phyloP scores from a whole-genome alignment of 164 flowering plant species.

The Chimonanthus praecox region DNA sequence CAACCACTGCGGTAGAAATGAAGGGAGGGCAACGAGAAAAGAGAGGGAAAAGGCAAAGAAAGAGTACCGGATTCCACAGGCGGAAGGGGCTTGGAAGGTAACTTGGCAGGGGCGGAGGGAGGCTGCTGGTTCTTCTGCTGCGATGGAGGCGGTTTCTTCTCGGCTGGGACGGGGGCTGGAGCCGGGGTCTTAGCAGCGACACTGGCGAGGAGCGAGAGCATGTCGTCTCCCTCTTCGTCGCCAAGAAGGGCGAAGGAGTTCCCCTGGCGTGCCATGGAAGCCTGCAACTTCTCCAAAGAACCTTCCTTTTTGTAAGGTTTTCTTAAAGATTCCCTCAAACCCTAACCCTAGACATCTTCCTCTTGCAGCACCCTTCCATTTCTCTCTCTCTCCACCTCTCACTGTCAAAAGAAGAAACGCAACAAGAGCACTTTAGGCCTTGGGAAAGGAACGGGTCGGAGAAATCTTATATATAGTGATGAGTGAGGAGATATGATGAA shows the following conservation, averaged over 20 bases:
- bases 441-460: too few relatives aligned
- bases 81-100: slow-evolving; percentile 11
- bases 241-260: slow-evolving; percentile 27
- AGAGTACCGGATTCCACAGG: slow-evolving; percentile 13
- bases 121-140: slow-evolving; percentile 3
- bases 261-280: slow-evolving; percentile 18
- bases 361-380: neutral
- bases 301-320: neutral
- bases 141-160: slow-evolving; percentile 11
- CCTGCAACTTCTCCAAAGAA: neutral
- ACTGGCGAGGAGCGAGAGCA: slow-evolving; percentile 13
- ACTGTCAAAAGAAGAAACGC: neutral
- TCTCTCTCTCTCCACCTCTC: neutral
- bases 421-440: too few relatives aligned
- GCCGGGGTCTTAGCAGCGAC: slow-evolving; percentile 18
- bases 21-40: neutral
- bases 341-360: neutral
- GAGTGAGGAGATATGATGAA: too few relatives aligned
- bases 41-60: neutral
- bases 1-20: neutral
- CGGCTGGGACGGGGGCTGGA: slow-evolving; percentile 2
- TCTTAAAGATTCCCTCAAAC: neutral
- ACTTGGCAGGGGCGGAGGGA: slow-evolving; percentile 12
- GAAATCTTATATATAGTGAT: too few relatives aligned
- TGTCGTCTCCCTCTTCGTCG: slow-evolving; percentile 27